Evolutionary conservation across 192 early-diverging fungal genomes (phyloP).

Genomic region (Umbelopsis sp.): DNA sequence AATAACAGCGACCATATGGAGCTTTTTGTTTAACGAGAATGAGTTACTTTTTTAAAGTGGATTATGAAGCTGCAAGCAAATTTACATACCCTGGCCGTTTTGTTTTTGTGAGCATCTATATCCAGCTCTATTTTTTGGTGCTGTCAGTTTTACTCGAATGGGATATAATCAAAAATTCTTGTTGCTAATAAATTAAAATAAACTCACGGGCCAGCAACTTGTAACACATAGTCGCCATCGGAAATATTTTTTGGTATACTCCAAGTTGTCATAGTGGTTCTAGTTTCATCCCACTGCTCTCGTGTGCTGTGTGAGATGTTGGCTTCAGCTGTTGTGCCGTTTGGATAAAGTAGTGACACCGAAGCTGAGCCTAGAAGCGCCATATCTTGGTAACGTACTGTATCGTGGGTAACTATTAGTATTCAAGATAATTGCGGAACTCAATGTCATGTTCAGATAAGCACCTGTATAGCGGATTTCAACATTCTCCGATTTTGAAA

Average conservation of each 20-base stretch:
- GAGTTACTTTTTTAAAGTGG: background rate
- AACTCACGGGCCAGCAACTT: slow-evolving; percentile 24
- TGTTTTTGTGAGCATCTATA: slow-evolving; percentile 21
- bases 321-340: background rate
- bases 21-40: background rate
- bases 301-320: background rate
- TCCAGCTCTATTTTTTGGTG: slow-evolving; percentile 6
- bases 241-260: slow-evolving; percentile 21
- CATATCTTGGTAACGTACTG: slow-evolving; percentile 15
- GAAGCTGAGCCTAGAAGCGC: slow-evolving; percentile 5
- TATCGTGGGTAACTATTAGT: background rate
- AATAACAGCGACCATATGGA: slow-evolving; percentile 15
- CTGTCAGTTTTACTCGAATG: background rate
- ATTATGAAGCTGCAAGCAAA: background rate
- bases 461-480: slow-evolving; percentile 10
- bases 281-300: background rate
- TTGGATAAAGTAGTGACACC: background rate
- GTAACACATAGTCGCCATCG: slow-evolving; percentile 11
- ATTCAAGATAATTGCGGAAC: too few relatives aligned
- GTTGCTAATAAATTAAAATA: background rate
- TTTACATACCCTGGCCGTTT: slow-evolving; percentile 20
- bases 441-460: too few relatives aligned
- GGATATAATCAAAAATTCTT: background rate
- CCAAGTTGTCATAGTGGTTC: background rate
- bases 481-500: background rate